Evolutionary conservation across 1,284 basidiomycete species (phyloP).

Genomic region (Amylostereum chailletii): DNA sequence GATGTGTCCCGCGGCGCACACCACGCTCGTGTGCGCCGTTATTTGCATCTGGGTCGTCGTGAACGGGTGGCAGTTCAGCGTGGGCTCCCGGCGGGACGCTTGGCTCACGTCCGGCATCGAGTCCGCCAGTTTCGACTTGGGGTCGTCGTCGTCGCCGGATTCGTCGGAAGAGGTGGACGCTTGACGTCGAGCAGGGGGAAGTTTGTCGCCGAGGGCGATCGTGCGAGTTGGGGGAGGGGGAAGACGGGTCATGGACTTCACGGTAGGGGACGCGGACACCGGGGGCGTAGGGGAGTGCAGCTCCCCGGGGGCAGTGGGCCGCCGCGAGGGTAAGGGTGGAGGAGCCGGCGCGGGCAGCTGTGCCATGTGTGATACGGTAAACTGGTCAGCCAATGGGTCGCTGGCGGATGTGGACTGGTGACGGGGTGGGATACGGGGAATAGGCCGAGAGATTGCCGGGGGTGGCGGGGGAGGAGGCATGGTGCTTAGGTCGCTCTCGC

Average conservation of each 20-base stretch:
- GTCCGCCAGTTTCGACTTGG: slow-evolving; percentile 33
- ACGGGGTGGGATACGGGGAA: slow-evolving; percentile 21
- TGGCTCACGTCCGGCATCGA: slow-evolving; percentile 74
- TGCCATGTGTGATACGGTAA: slow-evolving; percentile 3
- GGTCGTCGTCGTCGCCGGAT: slow-evolving; percentile 17
- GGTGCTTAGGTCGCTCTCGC: slow-evolving; percentile 2
- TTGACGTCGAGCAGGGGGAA: slow-evolving; percentile 50
- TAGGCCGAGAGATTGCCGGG: slow-evolving; percentile 1
- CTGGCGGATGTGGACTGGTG: slow-evolving; percentile 11
- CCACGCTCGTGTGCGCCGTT: slow-evolving; percentile 44
- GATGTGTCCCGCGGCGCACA: slow-evolving; percentile 53
- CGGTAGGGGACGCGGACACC: slow-evolving; percentile 4
- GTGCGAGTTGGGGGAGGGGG: slow-evolving; percentile 67
- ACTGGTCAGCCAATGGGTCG: neutral
- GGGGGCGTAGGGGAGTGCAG: slow-evolving; percentile 11
- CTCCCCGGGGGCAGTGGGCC: slow-evolving; percentile 9
- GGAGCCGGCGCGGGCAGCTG: slow-evolving; percentile 13
- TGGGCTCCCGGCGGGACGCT: slow-evolving; percentile 75
- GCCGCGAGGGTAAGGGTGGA: slow-evolving; percentile 23
- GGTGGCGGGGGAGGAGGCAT: neutral
- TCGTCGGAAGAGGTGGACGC: slow-evolving; percentile 47
- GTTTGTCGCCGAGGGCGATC: slow-evolving; percentile 58
- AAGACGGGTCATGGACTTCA: slow-evolving; percentile 32
- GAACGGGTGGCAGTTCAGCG: slow-evolving; percentile 32
- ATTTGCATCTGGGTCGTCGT: slow-evolving; percentile 44